phyloP scores from a whole-genome alignment of 148 eudicot genomes.

The Pharnaceum exiguum region DNA sequence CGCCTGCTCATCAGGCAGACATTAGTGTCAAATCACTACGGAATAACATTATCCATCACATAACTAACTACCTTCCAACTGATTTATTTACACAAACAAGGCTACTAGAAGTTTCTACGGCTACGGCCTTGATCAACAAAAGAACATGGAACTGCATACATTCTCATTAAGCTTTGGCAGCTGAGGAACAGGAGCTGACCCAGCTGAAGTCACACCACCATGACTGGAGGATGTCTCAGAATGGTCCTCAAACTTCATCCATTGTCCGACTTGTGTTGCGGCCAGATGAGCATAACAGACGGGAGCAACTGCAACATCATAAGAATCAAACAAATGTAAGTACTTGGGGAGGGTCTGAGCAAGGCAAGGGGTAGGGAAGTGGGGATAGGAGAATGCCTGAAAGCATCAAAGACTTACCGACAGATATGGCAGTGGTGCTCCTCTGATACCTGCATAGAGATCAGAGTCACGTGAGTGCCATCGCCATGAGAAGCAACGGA shows the following conservation, averaged over 20 bases:
- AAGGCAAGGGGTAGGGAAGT: background rate
- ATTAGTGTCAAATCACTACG: too few relatives aligned
- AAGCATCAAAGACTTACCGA: conserved; percentile 42
- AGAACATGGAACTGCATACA: conserved; percentile 83
- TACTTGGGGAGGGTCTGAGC: too few relatives aligned
- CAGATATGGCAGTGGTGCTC: conserved; percentile 88
- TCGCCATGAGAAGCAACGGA: background rate
- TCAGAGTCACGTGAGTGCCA: too few relatives aligned
- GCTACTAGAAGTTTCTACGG: too few relatives aligned
- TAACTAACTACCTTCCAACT: too few relatives aligned
- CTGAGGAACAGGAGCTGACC: conserved; percentile 68
- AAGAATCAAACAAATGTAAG: background rate
- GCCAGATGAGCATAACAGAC: conserved; percentile 93
- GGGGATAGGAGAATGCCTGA: background rate
- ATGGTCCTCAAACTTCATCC: conserved; percentile 78
- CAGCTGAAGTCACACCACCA: conserved; percentile 58
- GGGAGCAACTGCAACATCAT: conserved; percentile 64
- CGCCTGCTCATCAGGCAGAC: too few relatives aligned
- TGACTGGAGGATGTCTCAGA: conserved; percentile 75
- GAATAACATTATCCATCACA: too few relatives aligned
- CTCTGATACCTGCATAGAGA: conserved; percentile 63
- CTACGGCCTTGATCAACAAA: too few relatives aligned
- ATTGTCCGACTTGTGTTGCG: conserved; percentile 73
- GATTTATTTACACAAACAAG: too few relatives aligned
- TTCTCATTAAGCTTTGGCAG: conserved; percentile 62